Conservation (phyloP, 202 grass and related monocot species). For the Eragrostis tef region DNA sequence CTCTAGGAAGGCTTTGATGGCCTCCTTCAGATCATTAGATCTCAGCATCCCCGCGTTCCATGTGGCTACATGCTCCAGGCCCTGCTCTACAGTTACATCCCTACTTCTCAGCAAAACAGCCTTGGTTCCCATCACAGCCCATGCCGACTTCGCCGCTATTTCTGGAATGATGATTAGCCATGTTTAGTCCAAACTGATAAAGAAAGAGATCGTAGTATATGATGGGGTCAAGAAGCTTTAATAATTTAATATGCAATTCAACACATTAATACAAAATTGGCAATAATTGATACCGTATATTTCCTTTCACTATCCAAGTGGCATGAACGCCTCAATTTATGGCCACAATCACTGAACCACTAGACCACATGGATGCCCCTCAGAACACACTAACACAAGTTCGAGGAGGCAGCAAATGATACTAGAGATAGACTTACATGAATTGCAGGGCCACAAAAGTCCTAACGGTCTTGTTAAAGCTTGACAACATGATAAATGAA, state of each 20-base stretch:
- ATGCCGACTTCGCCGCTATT: conserved; percentile 73
- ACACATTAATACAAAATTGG: neutral
- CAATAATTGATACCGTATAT: neutral
- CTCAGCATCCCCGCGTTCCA: conserved; percentile 87
- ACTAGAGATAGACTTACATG: neutral
- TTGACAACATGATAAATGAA: neutral
- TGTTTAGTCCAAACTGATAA: neutral
- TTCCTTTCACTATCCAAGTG: neutral
- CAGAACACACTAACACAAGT: neutral
- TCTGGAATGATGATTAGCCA: conserved; percentile 46
- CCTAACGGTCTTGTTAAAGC: neutral
- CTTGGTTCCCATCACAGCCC: conserved; percentile 90
- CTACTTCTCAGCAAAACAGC: conserved; percentile 76
- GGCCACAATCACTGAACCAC: neutral
- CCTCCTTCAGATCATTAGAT: conserved; percentile 82
- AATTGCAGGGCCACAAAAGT: neutral
- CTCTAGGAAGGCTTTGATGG: conserved; percentile 61
- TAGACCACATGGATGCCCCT: neutral
- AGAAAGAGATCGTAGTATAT: neutral
- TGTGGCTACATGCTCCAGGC: conserved; percentile 78
- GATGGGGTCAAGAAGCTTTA: no score
- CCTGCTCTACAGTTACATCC: conserved; percentile 82
- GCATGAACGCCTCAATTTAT: neutral
- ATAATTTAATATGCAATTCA: neutral
- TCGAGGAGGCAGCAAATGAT: neutral